These are phyloP conservation scores for Sugiyamaella sp. DNA, from an alignment of 1,139 yeast genomes.

Conservation along the genomic window DNA sequence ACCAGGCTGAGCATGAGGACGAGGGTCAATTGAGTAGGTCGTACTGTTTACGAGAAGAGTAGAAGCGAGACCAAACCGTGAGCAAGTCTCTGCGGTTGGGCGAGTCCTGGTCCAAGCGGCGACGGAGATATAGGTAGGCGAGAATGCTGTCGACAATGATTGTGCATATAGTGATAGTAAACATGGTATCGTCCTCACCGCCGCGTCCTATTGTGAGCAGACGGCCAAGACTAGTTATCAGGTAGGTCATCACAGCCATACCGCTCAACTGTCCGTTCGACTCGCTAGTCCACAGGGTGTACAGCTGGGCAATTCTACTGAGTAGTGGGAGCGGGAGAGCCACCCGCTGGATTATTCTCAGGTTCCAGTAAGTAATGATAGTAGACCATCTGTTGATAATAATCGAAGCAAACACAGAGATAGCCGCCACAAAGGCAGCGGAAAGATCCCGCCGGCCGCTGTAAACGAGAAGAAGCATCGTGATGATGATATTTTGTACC, in stretches of 20 bases:
- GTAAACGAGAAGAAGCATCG: conserved; percentile 42
- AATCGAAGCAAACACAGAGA: conserved; percentile 31
- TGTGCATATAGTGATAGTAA: conserved; percentile 6
- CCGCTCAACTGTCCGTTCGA: conserved; percentile 60
- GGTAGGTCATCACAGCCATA: conserved; percentile 58
- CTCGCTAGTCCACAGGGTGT: conserved; percentile 50
- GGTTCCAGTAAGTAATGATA: conserved; percentile 32
- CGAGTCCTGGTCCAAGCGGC: not conserved
- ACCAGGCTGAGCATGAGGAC: too few species aligned
- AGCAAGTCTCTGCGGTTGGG: not conserved
- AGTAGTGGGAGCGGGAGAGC: conserved; percentile 57
- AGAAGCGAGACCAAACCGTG: not conserved
- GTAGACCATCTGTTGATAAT: conserved; percentile 30
- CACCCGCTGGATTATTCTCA: conserved; percentile 50
- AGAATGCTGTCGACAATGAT: not conserved
- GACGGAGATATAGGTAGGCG: not conserved
- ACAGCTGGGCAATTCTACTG: conserved; percentile 61
- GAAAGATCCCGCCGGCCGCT: conserved; percentile 28
- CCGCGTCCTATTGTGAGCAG: conserved; percentile 57
- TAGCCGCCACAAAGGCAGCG: conserved; percentile 36
- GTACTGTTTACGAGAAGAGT: not conserved
- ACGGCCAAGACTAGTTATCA: conserved; percentile 57
- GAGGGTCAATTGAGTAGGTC: not conserved
- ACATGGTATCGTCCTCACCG: conserved; percentile 44
- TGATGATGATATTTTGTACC: conserved; percentile 46